Evolutionary conservation across 2,329 filamentous ascomycete genomes (phyloP).

Genomic region (Sporothrix euskadiensis): DNA sequence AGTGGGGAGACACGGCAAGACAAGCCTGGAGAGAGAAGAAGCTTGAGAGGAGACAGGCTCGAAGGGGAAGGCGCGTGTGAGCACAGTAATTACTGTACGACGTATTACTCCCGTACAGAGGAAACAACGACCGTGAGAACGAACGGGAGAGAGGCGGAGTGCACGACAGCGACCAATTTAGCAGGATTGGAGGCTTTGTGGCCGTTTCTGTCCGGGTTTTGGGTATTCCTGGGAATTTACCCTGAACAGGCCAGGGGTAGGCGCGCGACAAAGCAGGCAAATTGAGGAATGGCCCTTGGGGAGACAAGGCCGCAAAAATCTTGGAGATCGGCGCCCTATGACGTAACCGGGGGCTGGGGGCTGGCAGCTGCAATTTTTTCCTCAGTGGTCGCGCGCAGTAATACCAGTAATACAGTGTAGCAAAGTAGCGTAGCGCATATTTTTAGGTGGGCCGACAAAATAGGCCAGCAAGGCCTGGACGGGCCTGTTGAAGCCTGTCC

Average conservation of each 20-base stretch:
- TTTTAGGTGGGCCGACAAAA: neutral
- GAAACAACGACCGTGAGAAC: neutral
- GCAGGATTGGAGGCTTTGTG: constrained; percentile 8
- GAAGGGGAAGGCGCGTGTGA: neutral
- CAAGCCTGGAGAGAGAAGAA: neutral
- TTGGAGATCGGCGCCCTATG: constrained; percentile 30
- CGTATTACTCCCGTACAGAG: too few species aligned
- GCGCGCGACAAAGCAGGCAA: constrained; percentile 14
- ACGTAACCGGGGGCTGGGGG: constrained; percentile 28
- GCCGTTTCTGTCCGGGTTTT: neutral
- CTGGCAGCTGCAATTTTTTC: constrained; percentile 9
- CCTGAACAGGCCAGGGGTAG: neutral
- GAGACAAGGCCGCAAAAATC: constrained; percentile 14
- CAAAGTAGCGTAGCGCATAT: neutral
- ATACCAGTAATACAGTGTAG: neutral
- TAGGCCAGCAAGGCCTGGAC: neutral
- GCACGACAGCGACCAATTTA: neutral
- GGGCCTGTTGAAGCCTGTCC: neutral
- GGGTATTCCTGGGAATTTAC: neutral
- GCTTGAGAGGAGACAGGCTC: neutral
- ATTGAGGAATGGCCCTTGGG: constrained; percentile 18
- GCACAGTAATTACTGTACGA: neutral
- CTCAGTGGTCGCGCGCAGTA: constrained; percentile 7
- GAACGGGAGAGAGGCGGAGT: neutral
- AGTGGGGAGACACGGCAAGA: neutral